Percentiles rank a stretch among this genome's conserved stretches.
phyloP scores from a whole-genome alignment of 73 alveolate genomes.

The Symbiodinium natans region DNA sequence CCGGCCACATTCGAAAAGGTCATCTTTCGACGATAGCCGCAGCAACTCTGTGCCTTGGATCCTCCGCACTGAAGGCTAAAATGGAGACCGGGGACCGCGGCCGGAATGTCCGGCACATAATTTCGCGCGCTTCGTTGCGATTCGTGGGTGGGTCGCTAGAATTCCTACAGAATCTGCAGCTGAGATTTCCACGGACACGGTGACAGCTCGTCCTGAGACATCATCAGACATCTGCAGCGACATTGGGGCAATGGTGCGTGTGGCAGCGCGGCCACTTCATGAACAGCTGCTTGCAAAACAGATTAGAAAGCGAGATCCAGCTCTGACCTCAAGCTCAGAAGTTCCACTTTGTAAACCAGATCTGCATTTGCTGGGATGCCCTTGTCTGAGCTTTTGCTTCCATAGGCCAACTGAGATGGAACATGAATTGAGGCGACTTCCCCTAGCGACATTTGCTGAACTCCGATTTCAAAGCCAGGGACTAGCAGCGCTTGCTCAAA shows the following conservation, averaged over 20 bases:
- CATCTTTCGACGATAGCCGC: too few species aligned
- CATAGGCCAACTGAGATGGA: conserved; percentile 53
- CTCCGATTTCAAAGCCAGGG: conserved; percentile 30
- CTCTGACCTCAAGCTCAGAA: conserved; percentile 25
- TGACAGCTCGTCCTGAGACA: background rate
- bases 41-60: too few species aligned
- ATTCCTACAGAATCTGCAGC: too few species aligned
- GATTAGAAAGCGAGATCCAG: conserved; percentile 51
- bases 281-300: too few species aligned
- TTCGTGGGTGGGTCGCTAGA: too few species aligned
- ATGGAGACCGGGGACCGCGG: too few species aligned
- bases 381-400: conserved; percentile 1
- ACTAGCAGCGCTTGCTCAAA: background rate
- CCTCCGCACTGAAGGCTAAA: too few species aligned
- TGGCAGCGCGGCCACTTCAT: too few species aligned
- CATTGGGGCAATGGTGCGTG: too few species aligned
- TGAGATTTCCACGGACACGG: background rate
- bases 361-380: conserved; percentile 58
- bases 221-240: background rate
- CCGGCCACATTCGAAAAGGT: too few species aligned
- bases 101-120: too few species aligned
- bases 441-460: conserved; percentile 45
- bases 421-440: conserved; percentile 29
- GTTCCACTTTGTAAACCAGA: conserved; percentile 63
- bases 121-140: too few species aligned